A percentile compares a stretch with the other conserved stretches of the same genome.
These are phyloP conservation scores for Scheffersomyces parashehatae DNA, from an alignment of 1,139 yeast species.

Conservation along the genomic window DNA sequence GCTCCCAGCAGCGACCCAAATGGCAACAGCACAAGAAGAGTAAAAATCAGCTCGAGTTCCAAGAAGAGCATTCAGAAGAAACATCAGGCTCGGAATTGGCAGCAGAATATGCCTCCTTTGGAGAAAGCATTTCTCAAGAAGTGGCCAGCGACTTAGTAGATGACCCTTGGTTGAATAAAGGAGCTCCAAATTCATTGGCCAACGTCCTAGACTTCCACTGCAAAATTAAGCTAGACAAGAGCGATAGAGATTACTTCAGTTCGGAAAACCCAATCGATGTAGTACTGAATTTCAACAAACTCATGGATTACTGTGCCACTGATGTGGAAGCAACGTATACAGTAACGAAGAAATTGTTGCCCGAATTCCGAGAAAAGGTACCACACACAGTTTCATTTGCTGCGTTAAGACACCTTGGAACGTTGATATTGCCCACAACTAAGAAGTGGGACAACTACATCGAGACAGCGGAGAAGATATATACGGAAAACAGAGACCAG, in stretches of 20 bases:
- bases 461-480: slow-evolving; percentile 64
- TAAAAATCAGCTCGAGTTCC: slow-evolving; percentile 17
- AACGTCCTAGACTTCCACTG: slow-evolving; percentile 85
- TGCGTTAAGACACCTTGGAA: slow-evolving; percentile 74
- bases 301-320: slow-evolving; percentile 79
- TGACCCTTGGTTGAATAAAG: slow-evolving; percentile 79
- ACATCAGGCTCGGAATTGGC: slow-evolving; percentile 4
- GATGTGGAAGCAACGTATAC: slow-evolving; percentile 79
- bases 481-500: slow-evolving; percentile 55
- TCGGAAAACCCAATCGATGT: slow-evolving; percentile 55
- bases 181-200: slow-evolving; percentile 78
- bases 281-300: slow-evolving; percentile 54
- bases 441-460: slow-evolving; percentile 73
- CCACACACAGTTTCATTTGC: slow-evolving; percentile 97
- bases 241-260: slow-evolving; percentile 63
- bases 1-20: slow-evolving; percentile 83
- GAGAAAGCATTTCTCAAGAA: slow-evolving; percentile 11
- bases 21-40: slow-evolving; percentile 67
- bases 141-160: slow-evolving; percentile 34
- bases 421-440: slow-evolving; percentile 81
- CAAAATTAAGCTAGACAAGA: slow-evolving; percentile 65
- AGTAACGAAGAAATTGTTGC: slow-evolving; percentile 70
- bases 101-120: neutral
- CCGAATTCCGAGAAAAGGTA: slow-evolving; percentile 62
- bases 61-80: slow-evolving; percentile 4